Conservation (phyloP, 805 yeast genomes). For the Lachancea lanzarotensis region DNA sequence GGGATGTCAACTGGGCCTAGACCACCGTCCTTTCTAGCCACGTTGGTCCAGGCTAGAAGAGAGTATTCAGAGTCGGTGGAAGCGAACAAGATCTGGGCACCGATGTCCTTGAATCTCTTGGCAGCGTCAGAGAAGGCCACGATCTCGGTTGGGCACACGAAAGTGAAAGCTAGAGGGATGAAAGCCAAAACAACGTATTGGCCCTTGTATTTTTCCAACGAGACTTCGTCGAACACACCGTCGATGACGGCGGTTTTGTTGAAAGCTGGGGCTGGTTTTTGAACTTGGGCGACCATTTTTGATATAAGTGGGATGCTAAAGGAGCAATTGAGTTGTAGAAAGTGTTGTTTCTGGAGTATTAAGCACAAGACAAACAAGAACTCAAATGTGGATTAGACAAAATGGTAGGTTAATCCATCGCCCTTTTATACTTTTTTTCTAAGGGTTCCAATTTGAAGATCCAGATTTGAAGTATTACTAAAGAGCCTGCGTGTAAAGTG, state of each 20-base stretch:
- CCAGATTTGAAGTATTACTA: not conserved
- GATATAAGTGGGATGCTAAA: not conserved
- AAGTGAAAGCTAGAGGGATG: slow-evolving; percentile 98
- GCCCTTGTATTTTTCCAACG: slow-evolving; percentile 93
- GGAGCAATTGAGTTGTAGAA: not conserved
- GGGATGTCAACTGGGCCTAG: slow-evolving; percentile 94
- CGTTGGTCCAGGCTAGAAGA: slow-evolving; percentile 96
- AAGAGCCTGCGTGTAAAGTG: too few relatives aligned
- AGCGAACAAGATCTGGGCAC: slow-evolving; percentile 86
- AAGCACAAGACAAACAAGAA: not conserved
- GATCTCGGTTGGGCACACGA: slow-evolving; percentile 99
- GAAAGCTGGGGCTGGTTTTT: slow-evolving; percentile 95
- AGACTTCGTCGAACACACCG: slow-evolving; percentile 91
- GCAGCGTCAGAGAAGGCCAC: slow-evolving; percentile 97
- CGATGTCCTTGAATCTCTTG: slow-evolving; percentile 80
- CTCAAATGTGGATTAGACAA: not conserved
- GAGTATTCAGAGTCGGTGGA: slow-evolving; percentile 99
- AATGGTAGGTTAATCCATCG: not conserved
- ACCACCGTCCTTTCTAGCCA: slow-evolving; percentile 96
- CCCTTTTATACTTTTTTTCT: slow-evolving; percentile 3
- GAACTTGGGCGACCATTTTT: slow-evolving; percentile 80
- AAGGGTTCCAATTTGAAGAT: not conserved
- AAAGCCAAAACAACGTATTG: slow-evolving; percentile 96
- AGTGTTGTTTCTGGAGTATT: not conserved
- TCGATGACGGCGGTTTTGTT: slow-evolving; percentile 95